Evolutionary conservation across 805 yeast genomes (phyloP), one percentile per base, ranked within the genome.

Genomic region (Komagataella mondaviorum): DNA sequence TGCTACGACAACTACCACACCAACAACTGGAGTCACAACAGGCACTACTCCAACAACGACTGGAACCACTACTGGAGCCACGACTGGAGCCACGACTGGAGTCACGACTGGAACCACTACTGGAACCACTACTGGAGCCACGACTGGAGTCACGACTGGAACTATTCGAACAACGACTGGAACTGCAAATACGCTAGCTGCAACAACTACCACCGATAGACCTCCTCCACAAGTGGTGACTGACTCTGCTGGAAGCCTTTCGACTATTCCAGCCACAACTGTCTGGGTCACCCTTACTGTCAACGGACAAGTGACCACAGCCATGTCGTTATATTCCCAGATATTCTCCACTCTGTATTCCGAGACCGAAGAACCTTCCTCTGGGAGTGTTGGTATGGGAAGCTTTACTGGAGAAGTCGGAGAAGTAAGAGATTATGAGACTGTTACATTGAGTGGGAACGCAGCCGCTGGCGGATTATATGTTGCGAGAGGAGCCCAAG

Each of bases 351-450:
- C 72, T 10, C 64, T 70, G 53, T 80, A 71, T 55, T 53, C 70
- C 0, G 58, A 75, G 1, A 66, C 80, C 1, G 71, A 71, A 0
- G 49, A 70, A 0, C 80, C 80, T 7, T 62, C 76, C 7, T 58
- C 78, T 0, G 98, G 96, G 3, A 61, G 77, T 2, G 72, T 89
- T 50, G 97, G 97, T 0, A 61, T 91, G 50, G 97, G 96, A 1
- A 67, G 85, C 2, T 60, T 81, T 16, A 58, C 73, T 1, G 96
- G 96, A 6, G 64, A 73, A 0, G 76, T 87, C 10, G 98, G 97
- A 2, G 66, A 68, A 0, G 59, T 77, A 2, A 75, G 78, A 59
- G 56, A 68, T 0, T 76, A 78, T 58, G 55, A 66, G 45, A 59
- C 58, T 43, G 56, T 66, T 7, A 80, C 85, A 1, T 53, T 73